phyloP scores from a whole-genome alignment of 164 flowering plant species.

The Umbilicus rupestris region DNA sequence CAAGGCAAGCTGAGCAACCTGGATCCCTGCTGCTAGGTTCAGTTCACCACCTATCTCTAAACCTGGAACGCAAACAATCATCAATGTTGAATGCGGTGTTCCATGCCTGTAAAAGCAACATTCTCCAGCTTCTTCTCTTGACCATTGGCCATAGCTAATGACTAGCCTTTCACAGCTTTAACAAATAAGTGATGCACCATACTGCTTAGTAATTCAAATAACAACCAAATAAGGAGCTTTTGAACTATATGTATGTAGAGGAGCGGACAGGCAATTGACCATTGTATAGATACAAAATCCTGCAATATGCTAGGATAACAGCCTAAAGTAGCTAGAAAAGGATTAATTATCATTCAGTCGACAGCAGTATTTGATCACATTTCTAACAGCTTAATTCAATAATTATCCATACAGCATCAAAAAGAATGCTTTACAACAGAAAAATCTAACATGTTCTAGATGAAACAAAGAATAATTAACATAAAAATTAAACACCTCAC shows the following conservation, averaged over 20 bases:
- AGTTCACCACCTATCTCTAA: constrained; percentile 84
- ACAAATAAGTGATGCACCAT: background rate
- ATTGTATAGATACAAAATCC: background rate
- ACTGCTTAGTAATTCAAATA: background rate
- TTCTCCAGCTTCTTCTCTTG: background rate
- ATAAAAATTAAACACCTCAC: constrained; percentile 22
- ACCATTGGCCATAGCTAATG: background rate
- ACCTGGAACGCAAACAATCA: constrained; percentile 28
- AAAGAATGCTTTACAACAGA: too few species aligned
- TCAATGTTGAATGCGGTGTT: background rate
- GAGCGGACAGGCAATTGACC: background rate
- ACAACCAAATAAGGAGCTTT: background rate
- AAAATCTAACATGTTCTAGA: too few species aligned
- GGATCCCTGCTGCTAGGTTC: constrained; percentile 86
- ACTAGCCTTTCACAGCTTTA: background rate
- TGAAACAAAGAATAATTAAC: background rate
- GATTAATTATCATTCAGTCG: background rate
- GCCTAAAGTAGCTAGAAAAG: background rate
- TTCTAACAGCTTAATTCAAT: background rate
- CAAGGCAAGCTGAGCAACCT: constrained; percentile 89
- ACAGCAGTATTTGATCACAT: background rate
- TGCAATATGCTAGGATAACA: background rate
- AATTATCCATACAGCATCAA: background rate
- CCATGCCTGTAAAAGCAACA: background rate
- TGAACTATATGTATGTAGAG: background rate